Evolutionary conservation across 768 basidiomycete species (phyloP), one percentile per base, ranked within the genome.

Genomic region (Suillus bovinus): DNA sequence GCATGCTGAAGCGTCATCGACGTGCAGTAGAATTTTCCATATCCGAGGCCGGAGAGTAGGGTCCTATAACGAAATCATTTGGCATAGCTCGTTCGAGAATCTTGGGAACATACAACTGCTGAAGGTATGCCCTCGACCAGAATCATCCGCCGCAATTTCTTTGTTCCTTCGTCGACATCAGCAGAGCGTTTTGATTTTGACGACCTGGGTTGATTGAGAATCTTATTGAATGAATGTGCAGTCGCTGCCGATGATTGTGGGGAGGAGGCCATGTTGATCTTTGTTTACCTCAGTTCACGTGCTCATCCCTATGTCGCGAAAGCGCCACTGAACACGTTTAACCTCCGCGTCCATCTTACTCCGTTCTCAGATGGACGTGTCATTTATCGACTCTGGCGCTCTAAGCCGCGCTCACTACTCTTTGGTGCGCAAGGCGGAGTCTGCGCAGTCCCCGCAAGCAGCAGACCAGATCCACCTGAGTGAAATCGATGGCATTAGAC

Each of bases 11-110:
- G 97, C 69, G 22, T 90, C 88, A 61, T 89, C 86, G 0, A 97
- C 88, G 47, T 88, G 86, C 29, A 99, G 80, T 46, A 98, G 83
- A 59, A 98, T 90, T 76, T 96, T 97, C 96, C 96, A 99, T 80
- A 94, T 89, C 57, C 90, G 83, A 24, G 93, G 91, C 17, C 94
- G 84, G n/a, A 95, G 78, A n/a, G 88, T 89, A 16, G 88, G 78
- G 66, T 94, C 93, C 93, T 93, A 59, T 41, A 39, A 52, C 46
- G 39, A 57, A 57, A 59, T 69, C 36, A 64, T 36, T 52, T 24
- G 41, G 58, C 34, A 59, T 41, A 42, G 36, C 20, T 20, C 20
- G 27, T 39, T 56, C 22, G 16, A 49, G 53, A 22, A 17, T 13
- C 34, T 49, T 10, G 38, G 20, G 17, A 14, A 82, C 89, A 63